Conservation (phyloP, 148 eudicot genomes). For the Bassia scoparia region DNA sequence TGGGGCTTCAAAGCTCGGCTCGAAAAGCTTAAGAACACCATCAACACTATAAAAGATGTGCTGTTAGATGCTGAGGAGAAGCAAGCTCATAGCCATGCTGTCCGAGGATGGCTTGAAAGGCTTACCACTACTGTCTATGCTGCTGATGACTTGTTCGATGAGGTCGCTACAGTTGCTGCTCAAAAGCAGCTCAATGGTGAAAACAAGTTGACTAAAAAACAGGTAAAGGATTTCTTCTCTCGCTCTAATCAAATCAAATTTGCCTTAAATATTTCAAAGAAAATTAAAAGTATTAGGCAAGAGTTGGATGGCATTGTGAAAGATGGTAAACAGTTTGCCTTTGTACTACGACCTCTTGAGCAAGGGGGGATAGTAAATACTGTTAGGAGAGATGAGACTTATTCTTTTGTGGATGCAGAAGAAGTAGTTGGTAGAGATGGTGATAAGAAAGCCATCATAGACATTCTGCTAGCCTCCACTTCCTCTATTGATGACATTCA, state of each 20-base stretch:
- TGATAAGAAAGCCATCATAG: slow-evolving; percentile 24
- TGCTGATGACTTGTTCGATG: slow-evolving; percentile 29
- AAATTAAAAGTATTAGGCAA: not conserved
- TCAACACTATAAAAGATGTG: slow-evolving; percentile 18
- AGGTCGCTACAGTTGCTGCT: slow-evolving; percentile 15
- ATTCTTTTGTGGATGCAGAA: slow-evolving; percentile 12
- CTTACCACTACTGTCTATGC: slow-evolving; percentile 23
- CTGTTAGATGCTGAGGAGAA: slow-evolving; percentile 34
- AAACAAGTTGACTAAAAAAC: not conserved
- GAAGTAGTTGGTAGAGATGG: slow-evolving; percentile 29
- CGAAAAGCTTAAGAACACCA: slow-evolving; percentile 15
- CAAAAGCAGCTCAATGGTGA: not conserved
- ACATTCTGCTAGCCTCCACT: not conserved
- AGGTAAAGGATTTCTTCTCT: slow-evolving; percentile 23
- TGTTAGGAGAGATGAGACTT: not conserved
- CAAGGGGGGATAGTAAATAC: not conserved
- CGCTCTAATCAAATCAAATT: not conserved
- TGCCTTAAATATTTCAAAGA: slow-evolving; percentile 4
- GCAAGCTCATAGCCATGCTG: slow-evolving; percentile 17
- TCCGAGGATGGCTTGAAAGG: slow-evolving; percentile 26
- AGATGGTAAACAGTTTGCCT: slow-evolving; percentile 11
- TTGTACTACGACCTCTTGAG: slow-evolving; percentile 14
- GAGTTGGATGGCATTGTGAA: not conserved
- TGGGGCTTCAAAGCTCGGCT: slow-evolving; percentile 23
- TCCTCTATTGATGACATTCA: not conserved